Percentiles rank a stretch among this genome's conserved stretches.
phyloP scores from a whole-genome alignment of 192 early-diverging fungal species.

The Umbelopsis isabellina region DNA sequence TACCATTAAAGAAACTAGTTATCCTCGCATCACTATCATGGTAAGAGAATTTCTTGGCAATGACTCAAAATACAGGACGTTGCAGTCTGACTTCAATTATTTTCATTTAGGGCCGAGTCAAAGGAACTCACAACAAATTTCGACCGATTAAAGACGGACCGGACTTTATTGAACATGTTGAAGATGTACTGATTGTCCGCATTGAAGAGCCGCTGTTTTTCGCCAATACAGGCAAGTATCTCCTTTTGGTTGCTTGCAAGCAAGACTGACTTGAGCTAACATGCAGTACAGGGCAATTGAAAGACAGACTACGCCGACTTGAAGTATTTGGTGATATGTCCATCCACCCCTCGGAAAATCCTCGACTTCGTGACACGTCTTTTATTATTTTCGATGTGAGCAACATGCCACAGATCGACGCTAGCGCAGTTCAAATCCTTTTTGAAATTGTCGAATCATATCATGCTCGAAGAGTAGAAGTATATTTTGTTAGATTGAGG shows the following conservation, averaged over 20 bases:
- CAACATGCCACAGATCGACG: constrained; percentile 88
- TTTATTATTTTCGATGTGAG: constrained; percentile 92
- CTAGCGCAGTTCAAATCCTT: constrained; percentile 77
- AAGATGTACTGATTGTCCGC: constrained; percentile 85
- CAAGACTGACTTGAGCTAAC: neutral
- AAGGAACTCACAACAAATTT: constrained; percentile 68
- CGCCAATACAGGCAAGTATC: constrained; percentile 75
- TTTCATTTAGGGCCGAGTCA: constrained; percentile 51
- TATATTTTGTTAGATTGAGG: constrained; percentile 92
- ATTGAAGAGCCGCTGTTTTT: constrained; percentile 96
- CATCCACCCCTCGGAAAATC: constrained; percentile 92
- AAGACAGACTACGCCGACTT: constrained; percentile 89
- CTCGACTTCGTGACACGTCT: constrained; percentile 67
- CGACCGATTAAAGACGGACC: constrained; percentile 66
- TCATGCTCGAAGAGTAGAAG: constrained; percentile 74
- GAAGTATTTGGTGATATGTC: constrained; percentile 94
- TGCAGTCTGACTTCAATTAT: neutral
- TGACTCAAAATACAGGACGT: too few relatives aligned
- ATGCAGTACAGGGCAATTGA: constrained; percentile 74
- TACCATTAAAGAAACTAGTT: constrained; percentile 91
- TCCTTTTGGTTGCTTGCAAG: neutral
- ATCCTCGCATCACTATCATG: constrained; percentile 79
- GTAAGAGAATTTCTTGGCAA: constrained; percentile 38
- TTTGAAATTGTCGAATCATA: constrained; percentile 91
- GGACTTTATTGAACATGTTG: constrained; percentile 71